Conservation (phyloP, 495 filamentous ascomycete genomes). For the Podospora didyma region DNA sequence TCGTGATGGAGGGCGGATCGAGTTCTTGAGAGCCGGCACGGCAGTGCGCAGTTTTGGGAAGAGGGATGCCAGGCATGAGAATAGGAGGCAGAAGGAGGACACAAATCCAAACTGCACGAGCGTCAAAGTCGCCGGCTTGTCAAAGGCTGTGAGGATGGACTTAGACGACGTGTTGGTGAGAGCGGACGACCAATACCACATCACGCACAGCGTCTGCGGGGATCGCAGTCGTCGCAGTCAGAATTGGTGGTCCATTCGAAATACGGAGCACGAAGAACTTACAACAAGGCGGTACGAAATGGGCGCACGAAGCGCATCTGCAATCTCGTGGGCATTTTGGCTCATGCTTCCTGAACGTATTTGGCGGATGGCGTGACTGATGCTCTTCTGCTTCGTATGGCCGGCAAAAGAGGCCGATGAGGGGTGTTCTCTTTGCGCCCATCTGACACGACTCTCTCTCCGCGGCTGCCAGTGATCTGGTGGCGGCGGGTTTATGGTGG, state of each 20-base stretch:
- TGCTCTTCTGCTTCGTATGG: conserved; percentile 74
- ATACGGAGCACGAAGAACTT: conserved; percentile 19
- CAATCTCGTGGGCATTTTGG: conserved; percentile 89
- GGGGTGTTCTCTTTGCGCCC: conserved; percentile 29
- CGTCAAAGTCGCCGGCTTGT: conserved; percentile 88
- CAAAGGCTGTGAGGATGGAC: conserved; percentile 89
- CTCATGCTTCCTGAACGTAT: conserved; percentile 80
- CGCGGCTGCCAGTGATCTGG: conserved; percentile 49
- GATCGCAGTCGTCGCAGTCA: too few species aligned
- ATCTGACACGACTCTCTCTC: conserved; percentile 47
- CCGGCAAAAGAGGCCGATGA: conserved; percentile 20
- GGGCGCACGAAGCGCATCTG: conserved; percentile 83
- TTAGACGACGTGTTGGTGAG: conserved; percentile 97
- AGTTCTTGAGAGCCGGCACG: conserved; percentile 75
- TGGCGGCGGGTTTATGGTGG: conserved; percentile 11
- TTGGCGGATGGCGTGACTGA: conserved; percentile 77
- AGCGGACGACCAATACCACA: conserved; percentile 94
- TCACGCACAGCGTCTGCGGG: conserved; percentile 68
- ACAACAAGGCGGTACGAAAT: conserved; percentile 67
- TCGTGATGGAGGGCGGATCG: conserved; percentile 74
- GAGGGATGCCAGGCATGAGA: conserved; percentile 65
- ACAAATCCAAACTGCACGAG: conserved; percentile 95
- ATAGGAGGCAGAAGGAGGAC: conserved; percentile 77
- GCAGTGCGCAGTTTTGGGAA: conserved; percentile 63
- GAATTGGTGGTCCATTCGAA: background rate